Base-by-base conservation (phyloP, 345 rosid genomes). In the Lagerstroemia speciosa region DNA sequence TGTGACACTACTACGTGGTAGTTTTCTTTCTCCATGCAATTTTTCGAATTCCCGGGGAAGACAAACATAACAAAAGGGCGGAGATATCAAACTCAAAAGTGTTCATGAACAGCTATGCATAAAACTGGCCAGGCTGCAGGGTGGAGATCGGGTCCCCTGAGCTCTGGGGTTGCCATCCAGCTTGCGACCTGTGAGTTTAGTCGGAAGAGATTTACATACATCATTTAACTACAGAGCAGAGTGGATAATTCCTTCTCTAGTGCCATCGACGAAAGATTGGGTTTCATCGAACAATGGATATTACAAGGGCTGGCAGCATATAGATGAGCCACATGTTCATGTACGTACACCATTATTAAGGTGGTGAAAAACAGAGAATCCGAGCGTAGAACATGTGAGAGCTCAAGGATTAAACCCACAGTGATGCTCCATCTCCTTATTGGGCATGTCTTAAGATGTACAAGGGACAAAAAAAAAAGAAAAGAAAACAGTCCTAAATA, bases 81-180 rank as follows among this genome's bases (percentile, higher is more conserved):
- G 0, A 36, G 38, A 36, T 36, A 36, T 36, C 38, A 9, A 36
- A 3, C 1, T 5, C 7, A 36, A 36, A 4, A 2, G 71, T 29
- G 73, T 86, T 82, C 87, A 82, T 82, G 71, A 66, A 72, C 50
- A 80, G 76, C n/a, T 76, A 33, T 3, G 86, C 73, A 73, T 78
- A 80, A 77, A 77, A 80, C 37, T 80, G 87, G 45, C 62, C 78
- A 2, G 86, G 83, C 86, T 87, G 83, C 63, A 83, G 78, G 0
- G 75, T 38, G 3, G 84, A 83, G 14, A 31, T 68, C 8, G 87
- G 84, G 36, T 48, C 72, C 3, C 36, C 19, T 43, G 48, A 15
- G 48, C 48, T 43, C 48, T 3, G 17, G 17, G 48, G 1, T 16
- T 14, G 48, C 17, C 38, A 5, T 38, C 43, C 43, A 5, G 43